Percentiles rank a stretch among this genome's conserved stretches.
Conservation (phyloP, 75 land plant species). For the Selaginella tamariscina region DNA sequence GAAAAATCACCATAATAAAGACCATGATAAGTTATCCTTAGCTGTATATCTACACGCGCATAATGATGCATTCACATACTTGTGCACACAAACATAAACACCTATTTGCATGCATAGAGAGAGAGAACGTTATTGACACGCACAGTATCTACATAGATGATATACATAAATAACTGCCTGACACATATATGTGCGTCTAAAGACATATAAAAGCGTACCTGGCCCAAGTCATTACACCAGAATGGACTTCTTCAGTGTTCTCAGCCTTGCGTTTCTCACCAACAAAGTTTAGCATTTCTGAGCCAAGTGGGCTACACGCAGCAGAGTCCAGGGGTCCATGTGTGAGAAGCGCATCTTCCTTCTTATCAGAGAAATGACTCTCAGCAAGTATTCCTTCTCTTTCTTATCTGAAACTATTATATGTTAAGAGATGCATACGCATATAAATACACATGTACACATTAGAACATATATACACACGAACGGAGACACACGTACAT, state of each 20-base stretch:
- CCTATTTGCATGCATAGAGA: background rate
- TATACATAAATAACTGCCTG: background rate
- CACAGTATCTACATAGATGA: background rate
- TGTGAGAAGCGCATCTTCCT: slow-evolving; percentile 5
- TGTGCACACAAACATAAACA: slow-evolving; percentile 7
- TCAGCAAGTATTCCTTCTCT: background rate
- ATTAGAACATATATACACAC: too few species aligned
- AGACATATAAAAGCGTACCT: slow-evolving; percentile 6
- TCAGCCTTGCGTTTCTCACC: slow-evolving; percentile 11
- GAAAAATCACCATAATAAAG: background rate
- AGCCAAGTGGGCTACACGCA: background rate
- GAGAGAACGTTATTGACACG: background rate
- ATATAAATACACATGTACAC: too few species aligned
- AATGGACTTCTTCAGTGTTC: slow-evolving; percentile 3
- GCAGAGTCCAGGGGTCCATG: background rate
- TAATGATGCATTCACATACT: slow-evolving; percentile 14
- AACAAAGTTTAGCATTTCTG: background rate
- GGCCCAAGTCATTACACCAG: slow-evolving; percentile 16
- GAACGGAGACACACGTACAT: too few species aligned
- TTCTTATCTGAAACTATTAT: background rate
- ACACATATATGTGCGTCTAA: background rate
- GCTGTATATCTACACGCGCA: slow-evolving; percentile 7
- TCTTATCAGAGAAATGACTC: background rate
- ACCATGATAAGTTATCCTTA: slow-evolving; percentile 12
- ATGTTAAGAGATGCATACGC: background rate